Base-by-base conservation (phyloP, 2,329 filamentous ascomycete species). In the Grosmannia huntii region DNA sequence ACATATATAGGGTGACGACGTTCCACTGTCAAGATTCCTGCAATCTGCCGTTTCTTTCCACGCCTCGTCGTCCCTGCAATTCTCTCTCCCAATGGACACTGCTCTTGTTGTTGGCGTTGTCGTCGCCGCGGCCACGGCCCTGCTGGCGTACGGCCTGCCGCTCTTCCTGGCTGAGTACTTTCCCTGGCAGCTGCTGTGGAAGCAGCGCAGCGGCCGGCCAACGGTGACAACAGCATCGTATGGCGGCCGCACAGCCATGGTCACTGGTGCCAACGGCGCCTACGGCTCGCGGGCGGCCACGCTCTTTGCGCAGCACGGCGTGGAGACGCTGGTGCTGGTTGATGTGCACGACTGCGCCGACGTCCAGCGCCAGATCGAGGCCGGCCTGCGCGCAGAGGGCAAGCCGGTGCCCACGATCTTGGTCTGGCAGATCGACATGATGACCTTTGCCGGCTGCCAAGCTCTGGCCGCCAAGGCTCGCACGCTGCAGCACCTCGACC, bases 361-460 rank as follows among this genome's bases (percentile, higher is more conserved):
- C 6, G 65, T 72, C 59, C 69, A 71, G 60, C 50, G 65, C 57
- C 57, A 71, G 59, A 72, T 72, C 48, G 67, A 69, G 63, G 60
- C 63, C 0, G 70, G 70, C 53, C 63, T 69, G 46, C 57, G 21
- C 0, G 66, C 64, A 1, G 9, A 46, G 50, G 60, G 62, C 23
- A 69, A 67, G 59, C 48, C 64, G 21, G 55, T 56, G 10, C 69
- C 70, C 1, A 68, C 63, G 9, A 71, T 72, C 46, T 59, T 71
- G 3, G 65, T 71, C 19, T 72, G 70, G 70, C 64, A 70, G 36
- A 66, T 68, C 57, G 69, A 72, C 58, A 64, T 72, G 57, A 71
- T 72, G 70, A 64, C 66, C 5, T 72, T 69, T 59, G 62, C 63
- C 1, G 70, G 68, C 6, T 71, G 70, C 44, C 67, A 67, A 38